Conservation (phyloP, 1,139 yeast genomes). For the Candida freyschussii region DNA sequence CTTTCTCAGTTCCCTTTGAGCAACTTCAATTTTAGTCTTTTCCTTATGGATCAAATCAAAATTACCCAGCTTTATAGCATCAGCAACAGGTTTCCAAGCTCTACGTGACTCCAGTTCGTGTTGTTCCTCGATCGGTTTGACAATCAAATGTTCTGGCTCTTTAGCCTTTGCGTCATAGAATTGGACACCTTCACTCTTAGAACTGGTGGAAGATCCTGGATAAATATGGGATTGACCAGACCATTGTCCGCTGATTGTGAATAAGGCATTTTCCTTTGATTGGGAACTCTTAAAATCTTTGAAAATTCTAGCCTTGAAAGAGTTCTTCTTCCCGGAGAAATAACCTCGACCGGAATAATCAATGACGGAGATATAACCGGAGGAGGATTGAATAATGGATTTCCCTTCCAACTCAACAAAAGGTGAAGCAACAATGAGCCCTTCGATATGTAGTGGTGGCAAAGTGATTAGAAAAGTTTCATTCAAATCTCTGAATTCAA, state of each 20-base stretch:
- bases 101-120: constrained; percentile 69
- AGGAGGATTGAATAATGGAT: constrained; percentile 73
- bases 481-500: constrained; percentile 52
- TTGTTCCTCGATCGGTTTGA: constrained; percentile 77
- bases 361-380: constrained; percentile 68
- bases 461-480: constrained; percentile 80
- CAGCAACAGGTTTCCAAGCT: constrained; percentile 87
- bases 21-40: constrained; percentile 74
- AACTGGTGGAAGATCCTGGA: constrained; percentile 25
- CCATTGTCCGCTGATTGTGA: constrained; percentile 90
- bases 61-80: constrained; percentile 72
- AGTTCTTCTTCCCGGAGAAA: constrained; percentile 91
- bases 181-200: constrained; percentile 35
- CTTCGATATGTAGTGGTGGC: constrained; percentile 96
- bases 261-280: constrained; percentile 57
- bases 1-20: constrained; percentile 76
- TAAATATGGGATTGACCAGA: constrained; percentile 59
- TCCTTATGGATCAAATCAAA: constrained; percentile 68
- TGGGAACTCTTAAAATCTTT: constrained; percentile 44
- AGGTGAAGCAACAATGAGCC: constrained; percentile 84
- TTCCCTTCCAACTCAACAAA: constrained; percentile 86
- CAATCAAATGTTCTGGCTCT: constrained; percentile 52
- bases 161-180: constrained; percentile 66
- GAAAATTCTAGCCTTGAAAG: constrained; percentile 79
- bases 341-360: constrained; percentile 93